Percentiles rank a stretch among this genome's conserved stretches.
Conservation (phyloP, 2,329 filamentous ascomycete species). For the Leptoxyphium fumago region DNA sequence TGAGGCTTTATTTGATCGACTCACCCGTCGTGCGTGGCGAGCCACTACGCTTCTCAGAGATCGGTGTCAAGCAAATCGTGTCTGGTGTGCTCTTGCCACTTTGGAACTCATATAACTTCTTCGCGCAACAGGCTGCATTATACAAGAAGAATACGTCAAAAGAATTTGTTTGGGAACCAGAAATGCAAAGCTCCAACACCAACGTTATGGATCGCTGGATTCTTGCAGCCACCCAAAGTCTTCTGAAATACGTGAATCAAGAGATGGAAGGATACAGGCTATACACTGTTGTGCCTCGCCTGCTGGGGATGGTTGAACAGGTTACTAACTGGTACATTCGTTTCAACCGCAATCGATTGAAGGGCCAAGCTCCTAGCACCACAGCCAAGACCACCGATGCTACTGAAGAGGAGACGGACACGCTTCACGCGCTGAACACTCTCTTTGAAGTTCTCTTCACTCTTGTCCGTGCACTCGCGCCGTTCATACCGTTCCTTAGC, state of each 20-base stretch:
- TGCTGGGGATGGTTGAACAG: constrained; percentile 65
- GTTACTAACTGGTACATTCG: constrained; percentile 99
- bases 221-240: constrained; percentile 76
- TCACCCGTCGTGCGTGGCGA: constrained; percentile 88
- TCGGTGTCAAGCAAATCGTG: constrained; percentile 87
- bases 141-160: constrained; percentile 72
- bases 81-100: constrained; percentile 78
- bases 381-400: constrained; percentile 8
- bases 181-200: constrained; percentile 57
- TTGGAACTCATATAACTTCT: constrained; percentile 97
- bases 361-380: constrained; percentile 39
- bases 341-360: constrained; percentile 80
- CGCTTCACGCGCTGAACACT: constrained; percentile 79
- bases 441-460: constrained; percentile 89
- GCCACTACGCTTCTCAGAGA: constrained; percentile 78
- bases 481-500: constrained; percentile 89
- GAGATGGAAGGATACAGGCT: constrained; percentile 64
- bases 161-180: constrained; percentile 66
- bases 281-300: constrained; percentile 80
- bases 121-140: constrained; percentile 71
- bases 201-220: constrained; percentile 98
- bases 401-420: constrained; percentile 61
- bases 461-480: constrained; percentile 72
- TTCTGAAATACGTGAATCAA: constrained; percentile 79
- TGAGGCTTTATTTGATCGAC: constrained; percentile 92